Evolutionary conservation across 2,329 filamentous ascomycete species (phyloP).

Genomic region (Colletotrichum nymphaeae): DNA sequence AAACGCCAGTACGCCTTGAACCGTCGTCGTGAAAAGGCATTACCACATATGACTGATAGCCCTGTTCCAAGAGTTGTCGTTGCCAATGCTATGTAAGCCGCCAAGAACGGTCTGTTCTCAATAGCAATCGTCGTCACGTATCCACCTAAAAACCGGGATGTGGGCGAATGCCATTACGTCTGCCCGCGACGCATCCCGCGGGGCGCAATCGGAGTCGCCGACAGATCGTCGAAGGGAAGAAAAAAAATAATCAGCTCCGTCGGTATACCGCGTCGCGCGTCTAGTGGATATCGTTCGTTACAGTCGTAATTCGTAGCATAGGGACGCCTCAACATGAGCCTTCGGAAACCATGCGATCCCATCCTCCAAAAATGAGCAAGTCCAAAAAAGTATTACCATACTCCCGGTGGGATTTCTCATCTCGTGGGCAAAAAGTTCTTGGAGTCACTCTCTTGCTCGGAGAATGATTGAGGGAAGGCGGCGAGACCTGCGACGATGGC

Average conservation of each 20-base stretch:
- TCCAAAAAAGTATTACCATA: too few relatives aligned
- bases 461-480: slow-evolving; percentile 78
- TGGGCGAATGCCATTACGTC: not conserved
- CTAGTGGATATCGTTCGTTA: not conserved
- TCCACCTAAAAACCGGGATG: not conserved
- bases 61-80: not conserved
- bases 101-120: too few relatives aligned
- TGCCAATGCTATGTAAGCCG: not conserved
- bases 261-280: not conserved
- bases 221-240: not conserved
- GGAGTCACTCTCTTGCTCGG: slow-evolving; percentile 76
- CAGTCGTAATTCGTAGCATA: not conserved
- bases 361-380: not conserved
- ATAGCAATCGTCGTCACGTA: not conserved
- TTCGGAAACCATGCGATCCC: not conserved
- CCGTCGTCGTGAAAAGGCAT: not conserved
- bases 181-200: not conserved
- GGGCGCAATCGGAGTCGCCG: not conserved
- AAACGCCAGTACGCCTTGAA: not conserved
- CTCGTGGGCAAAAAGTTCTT: slow-evolving; percentile 70
- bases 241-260: not conserved
- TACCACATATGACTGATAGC: not conserved
- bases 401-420: not conserved
- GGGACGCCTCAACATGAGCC: not conserved
- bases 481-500: slow-evolving; percentile 83